Percentiles rank a stretch among this genome's conserved stretches.
These are phyloP conservation scores for Lactifluus piperatus DNA, from an alignment of 768 basidiomycete species.

Conservation along the genomic window DNA sequence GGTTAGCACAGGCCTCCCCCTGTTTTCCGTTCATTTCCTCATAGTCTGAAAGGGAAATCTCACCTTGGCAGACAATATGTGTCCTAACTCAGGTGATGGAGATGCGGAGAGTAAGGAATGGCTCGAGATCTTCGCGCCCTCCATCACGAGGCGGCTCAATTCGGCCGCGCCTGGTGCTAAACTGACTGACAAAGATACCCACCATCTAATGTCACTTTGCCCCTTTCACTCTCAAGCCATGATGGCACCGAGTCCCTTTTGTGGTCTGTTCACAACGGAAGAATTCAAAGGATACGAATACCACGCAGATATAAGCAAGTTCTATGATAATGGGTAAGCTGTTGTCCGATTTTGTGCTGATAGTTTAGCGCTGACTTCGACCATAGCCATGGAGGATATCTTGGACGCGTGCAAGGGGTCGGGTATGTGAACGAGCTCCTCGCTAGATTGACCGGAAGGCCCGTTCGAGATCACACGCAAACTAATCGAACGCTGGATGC, in stretches of 20 bases:
- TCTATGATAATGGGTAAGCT: constrained; percentile 63
- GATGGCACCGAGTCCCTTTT: constrained; percentile 52
- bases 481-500: constrained; percentile 67
- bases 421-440: constrained; percentile 88
- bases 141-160: constrained; percentile 54
- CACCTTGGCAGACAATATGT: constrained; percentile 60
- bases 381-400: constrained; percentile 50
- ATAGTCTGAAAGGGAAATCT: constrained; percentile 35
- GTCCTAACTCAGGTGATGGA: constrained; percentile 44
- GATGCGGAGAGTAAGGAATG: constrained; percentile 42
- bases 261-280: constrained; percentile 51
- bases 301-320: constrained; percentile 65
- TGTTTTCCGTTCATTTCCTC: background rate
- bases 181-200: constrained; percentile 45
- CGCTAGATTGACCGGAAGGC: constrained; percentile 58
- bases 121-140: constrained; percentile 44
- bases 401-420: constrained; percentile 75
- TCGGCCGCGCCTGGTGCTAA: constrained; percentile 51
- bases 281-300: constrained; percentile 69
- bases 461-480: constrained; percentile 61
- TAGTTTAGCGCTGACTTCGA: background rate
- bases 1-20: constrained; percentile 30
- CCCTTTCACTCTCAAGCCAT: constrained; percentile 68
- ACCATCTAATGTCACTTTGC: constrained; percentile 62
- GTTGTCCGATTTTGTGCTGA: background rate